Base-by-base conservation (phyloP, 1,139 yeast species). In the Saccharomyces hybrid region DNA sequence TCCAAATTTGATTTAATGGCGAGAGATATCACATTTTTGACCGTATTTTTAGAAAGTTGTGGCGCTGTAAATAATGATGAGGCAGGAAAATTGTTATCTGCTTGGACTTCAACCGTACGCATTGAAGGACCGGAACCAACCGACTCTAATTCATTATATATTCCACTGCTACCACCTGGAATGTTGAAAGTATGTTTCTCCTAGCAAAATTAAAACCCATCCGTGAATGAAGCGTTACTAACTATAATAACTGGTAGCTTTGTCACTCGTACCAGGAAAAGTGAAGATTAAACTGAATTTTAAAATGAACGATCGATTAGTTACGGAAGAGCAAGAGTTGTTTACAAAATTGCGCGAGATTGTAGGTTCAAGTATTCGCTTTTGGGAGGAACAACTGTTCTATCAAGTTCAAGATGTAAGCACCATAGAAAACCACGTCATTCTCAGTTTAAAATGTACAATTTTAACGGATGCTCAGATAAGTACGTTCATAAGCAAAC, bases 391-490 rank as follows among this genome's bases (percentile, higher is more conserved):
- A 5, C 52, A 55, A n/a, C 46, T 61, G 32, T 53, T 54, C 14
- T 61, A 57, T 28, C 20, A 50, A 4, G 28, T 30, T 6, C 44
- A 51, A 30, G 49, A 44, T 5, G 16, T 30, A 3, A n/a, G 26
- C 3, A 49, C 50, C 16, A n/a, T 23, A 14, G 28, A 20, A n/a
- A 42, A 30, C 4, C 14, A 23, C 23, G 49, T 54, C n/a, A 4
- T n/a, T n/a, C 23, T 61, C 16, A 50, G 49, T 2, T 52, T 61
- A n/a, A 30, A 49, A 16, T 62, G 65, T 51, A 53, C 53, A 27
- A 26, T 61, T 9, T 61, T 63, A 63, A 56, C 56, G 13, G 44
- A 51, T 3, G 57, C 53, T 46, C 62, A 61, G 52, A 50, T 59
- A 7, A 41, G 53, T 2, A 49, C 54, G 3, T 48, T 62, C 16